Base-by-base conservation (phyloP, 1,139 yeast genomes). In the Pichia cactophila region DNA sequence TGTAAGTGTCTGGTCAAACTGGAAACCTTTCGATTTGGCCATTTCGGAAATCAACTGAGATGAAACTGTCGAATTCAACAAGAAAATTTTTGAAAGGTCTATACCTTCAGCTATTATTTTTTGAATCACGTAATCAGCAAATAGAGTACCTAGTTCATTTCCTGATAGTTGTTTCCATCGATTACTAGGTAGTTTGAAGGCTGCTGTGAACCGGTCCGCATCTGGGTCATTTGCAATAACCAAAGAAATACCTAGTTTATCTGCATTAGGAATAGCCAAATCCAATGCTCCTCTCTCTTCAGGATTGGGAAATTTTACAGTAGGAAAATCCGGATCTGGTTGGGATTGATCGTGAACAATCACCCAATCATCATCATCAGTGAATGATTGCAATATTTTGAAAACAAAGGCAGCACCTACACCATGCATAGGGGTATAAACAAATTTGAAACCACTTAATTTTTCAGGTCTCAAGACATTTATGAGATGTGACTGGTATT, bases 371-470 rank as follows among this genome's bases (percentile, higher is more conserved):
- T 33, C 42, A 50, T 23, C 4, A 17, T 20, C 12, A 3, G 35
- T 33, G 11, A 49, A 43, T 9, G 26, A 12, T 6, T 48, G 28
- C 42, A 63, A 55, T 5, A 62, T 55, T 26, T 62, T 57, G 10
- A 62, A 60, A 33, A 75, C 74, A 42, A 77, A 72, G 49, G 77
- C 79, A 41, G 73, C 68, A 0, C 98, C 97, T 12, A 90, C 95
- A 2, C 97, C 98, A 65, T 92, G 97, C 83, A 92, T 82, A 16
- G 97, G 95, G 0, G 97, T 90, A 61, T 90, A 92, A 2, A 88
- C 86, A 57, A 85, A 82, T 50, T 68, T 68, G 55, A 73, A 69
- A 26, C 52, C 48, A 49, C 46, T 23, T 46, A 59, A 16, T 48
- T 47, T 17, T 4, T 38, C 31, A 5, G 43, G 50, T 11, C 69